Evolutionary conservation across 345 rosid species (phyloP), one percentile per base, ranked within the genome.

Genomic region (Clarkia xantiana): DNA sequence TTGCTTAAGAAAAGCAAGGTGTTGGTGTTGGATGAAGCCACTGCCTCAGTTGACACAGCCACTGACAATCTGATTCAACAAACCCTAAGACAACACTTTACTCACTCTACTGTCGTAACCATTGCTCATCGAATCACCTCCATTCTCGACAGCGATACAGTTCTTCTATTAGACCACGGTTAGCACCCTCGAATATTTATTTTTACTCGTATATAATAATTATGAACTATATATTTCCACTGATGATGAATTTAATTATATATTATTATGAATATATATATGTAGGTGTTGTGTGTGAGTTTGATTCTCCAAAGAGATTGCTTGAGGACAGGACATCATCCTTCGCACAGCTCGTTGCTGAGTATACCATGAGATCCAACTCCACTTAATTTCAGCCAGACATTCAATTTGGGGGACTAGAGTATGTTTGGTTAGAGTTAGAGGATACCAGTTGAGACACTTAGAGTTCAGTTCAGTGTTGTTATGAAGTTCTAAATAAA

Each of bases 121-220:
- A 82, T 89, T 22, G 95, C 97, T 0, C 95, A 85, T 70, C 72
- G 97, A 20, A 85, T 85, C 62, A 78, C 95, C n/a, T 85, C 94
- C 5, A 86, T 89, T 45, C 63, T 89, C 41, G 78, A 89, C 42
- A 85, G 97, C 40, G 91, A 82, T 57, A 68, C 79, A 80, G 95
- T 89, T 63, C 68, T 89, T 59, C 80, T 89, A 48, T 70, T 89
- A 40, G 80, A 65, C 65, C 51, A 76, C 0, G 94, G 96, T 84
- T 20, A 58, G 79, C n/a, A 7, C 18, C 20, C 46, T 56, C 18
- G 11, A 13, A 11, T 36, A 6, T 50, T 50, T 5, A 14, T 34
- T 1, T 34, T 1, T 36, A 12, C 15, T 34, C 3, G 15, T 34
- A n/a, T 47, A 0, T 7, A 1, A 3, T 23, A 13, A 8, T 23